phyloP scores from a whole-genome alignment of 768 basidiomycete genomes.

The Psilocybe cubensis region DNA sequence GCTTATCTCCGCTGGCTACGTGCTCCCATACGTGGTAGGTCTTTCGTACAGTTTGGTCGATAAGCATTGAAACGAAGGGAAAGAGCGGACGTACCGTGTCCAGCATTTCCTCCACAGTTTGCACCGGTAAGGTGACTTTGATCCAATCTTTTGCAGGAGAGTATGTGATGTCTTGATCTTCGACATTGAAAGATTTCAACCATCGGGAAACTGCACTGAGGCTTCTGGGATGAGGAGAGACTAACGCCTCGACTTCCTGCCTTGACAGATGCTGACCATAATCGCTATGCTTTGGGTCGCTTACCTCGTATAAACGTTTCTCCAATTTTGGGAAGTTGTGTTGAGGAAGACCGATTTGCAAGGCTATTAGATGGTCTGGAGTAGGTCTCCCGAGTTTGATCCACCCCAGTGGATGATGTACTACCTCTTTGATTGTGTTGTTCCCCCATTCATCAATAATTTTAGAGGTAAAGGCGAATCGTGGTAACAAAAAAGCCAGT shows the following conservation, averaged over 20 bases:
- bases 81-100: constrained; percentile 51
- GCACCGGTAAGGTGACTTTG: constrained; percentile 57
- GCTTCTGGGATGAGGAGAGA: constrained; percentile 59
- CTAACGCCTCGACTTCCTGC: constrained; percentile 63
- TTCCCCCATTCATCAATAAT: too few relatives aligned
- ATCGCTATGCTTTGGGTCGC: constrained; percentile 54
- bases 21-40: constrained; percentile 69
- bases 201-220: constrained; percentile 60
- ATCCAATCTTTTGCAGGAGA: constrained; percentile 77
- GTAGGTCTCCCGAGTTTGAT: constrained; percentile 39
- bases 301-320: constrained; percentile 57
- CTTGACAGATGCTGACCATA: constrained; percentile 65
- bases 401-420: constrained; percentile 48
- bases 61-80: not conserved
- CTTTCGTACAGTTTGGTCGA: constrained; percentile 31
- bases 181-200: constrained; percentile 59
- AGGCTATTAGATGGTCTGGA: constrained; percentile 45
- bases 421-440: constrained; percentile 49
- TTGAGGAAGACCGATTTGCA: constrained; percentile 63
- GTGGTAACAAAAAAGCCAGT: too few relatives aligned
- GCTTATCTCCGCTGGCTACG: constrained; percentile 48
- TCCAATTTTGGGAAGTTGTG: constrained; percentile 53
- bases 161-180: constrained; percentile 47
- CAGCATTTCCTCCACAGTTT: constrained; percentile 68
- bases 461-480: too few relatives aligned